Base-by-base conservation (phyloP, 2,329 filamentous ascomycete genomes). In the Monosporascus sp. region DNA sequence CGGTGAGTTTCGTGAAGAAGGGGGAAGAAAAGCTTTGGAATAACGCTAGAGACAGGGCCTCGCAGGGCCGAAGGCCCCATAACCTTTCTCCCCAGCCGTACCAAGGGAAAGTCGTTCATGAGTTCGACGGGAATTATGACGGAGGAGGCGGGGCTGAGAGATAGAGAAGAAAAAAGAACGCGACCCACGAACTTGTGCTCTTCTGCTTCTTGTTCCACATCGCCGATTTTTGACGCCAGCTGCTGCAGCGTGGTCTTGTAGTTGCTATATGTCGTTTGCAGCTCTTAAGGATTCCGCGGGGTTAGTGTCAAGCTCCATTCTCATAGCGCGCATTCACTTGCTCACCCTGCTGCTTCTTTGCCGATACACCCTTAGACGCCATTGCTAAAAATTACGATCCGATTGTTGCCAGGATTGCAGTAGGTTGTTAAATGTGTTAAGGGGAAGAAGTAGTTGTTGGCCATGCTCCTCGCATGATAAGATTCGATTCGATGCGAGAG, bases 151-250 rank as follows among this genome's bases (percentile, higher is more conserved):
- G 46, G 44, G 31, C n/a, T 39, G 50, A 51, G 51, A 50, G 53
- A 18, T 52, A 41, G 41, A 50, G n/a, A 49, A 50, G 22, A 31
- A 54, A 34, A 56, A 48, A 58, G 56, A 34, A 14, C 11, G 31
- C 1, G 5, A 4, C 44, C 49, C 49, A 75, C 87, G 69, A 75
- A 97, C 94, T 96, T 97, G 79, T 99, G 94, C 71, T 99, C 94
- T 72, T 99, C 94, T 20, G 89, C 86, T 70, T 97, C 94, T 70
- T 96, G 90, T 75, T 99, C 94, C 52, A 99, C 92, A 68, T 97
- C 92, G 41, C 94, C 94, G 62, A 99, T 97, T 72, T 96, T 97
- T 67, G 91, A 87, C 31, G 94, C 94, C 65, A 99, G 85, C 67
- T 94, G 89, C 73, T 97, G 93, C 54, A 99, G 82, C 3, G 80